Evolutionary conservation across 129 eudicot genomes (phyloP), one percentile per base, ranked within the genome.

Genomic region (Kitagawia praeruptora): DNA sequence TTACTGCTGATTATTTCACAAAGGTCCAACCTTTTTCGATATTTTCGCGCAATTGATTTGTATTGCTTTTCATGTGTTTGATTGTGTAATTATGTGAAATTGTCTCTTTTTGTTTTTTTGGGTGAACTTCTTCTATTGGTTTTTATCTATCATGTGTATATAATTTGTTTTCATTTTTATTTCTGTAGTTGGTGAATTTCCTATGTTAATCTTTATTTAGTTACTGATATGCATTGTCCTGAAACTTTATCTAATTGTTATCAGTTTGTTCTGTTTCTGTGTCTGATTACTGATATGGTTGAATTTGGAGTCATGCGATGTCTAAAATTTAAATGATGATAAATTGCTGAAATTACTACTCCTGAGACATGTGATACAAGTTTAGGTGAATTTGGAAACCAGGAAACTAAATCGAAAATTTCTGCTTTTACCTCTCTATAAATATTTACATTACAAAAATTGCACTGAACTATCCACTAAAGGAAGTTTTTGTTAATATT

Each of bases 1-100:
- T 84, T 75, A 75, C 87, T 37, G 6, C 89, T 70, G 82, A 85
- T 77, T 77, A 84, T 82, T 86, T 88, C 78, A 81, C 86, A 56
- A 85, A 88, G 85, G 89, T 88, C 31, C n/a, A 10, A 40, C 0
- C 31, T 8, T 42, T 69, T 18, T 39, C 21, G 9, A 15, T 34
- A 5, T 67, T 34, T 58, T 23, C 2, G 31, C 7, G 6, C 70
- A 6, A 15, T 28, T 23, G 3, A 80, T 73, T 12, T 79, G 41
- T 21, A 41, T 63, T 75, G 77, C 12, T 44, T 80, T 47, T 25
- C 5, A 31, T 13, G 19, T 61, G 18, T 16, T 19, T 70, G 38
- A 37, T 31, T 70, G 15, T 31, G 21, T 70, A 14, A 31, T 12
- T 70, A 58, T 58, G 37, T 46, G 49, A 10, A 10, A 8, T 46